Evolutionary conservation across 148 eudicot species (phyloP), one percentile per base, ranked within the genome.

Genomic region (Fagopyrum esculentum): DNA sequence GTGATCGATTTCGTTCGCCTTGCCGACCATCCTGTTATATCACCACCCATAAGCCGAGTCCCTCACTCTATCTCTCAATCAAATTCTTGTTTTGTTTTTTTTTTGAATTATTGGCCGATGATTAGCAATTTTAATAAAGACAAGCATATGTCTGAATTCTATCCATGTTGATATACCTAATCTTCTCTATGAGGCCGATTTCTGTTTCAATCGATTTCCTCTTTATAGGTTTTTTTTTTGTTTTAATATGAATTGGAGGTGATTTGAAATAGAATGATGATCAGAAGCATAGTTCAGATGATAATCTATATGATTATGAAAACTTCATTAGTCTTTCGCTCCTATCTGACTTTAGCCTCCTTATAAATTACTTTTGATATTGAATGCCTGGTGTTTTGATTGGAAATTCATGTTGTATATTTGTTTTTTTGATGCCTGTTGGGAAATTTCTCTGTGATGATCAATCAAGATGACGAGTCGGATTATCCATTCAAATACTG

Each of bases 301-400:
- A 85, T 76, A 35, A 35, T 15, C 3, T 51, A 30, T 73, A 46
- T 85, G 88, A 85, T 85, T 85, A 82, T 40, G 26, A 44, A 82
- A 59, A 76, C 71, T 72, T 78, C 60, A 54, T 19, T 80, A 79
- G 92, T 89, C 92, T 89, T 87, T 89, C 90, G 90, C 92, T 89
- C 90, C 92, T 89, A 86, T 89, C 92, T 86, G 92, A 89, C 82
- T 90, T 17, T 22, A 15, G 54, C 16, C 13, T 15, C 9, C 74
- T 40, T 9, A 19, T 22, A 3, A 35, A 35, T 35, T 1, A 35
- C 40, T 35, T 55, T 11, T 35, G 40, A 35, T 35, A 35, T 35
- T 35, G 3, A 35, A 35, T 22, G 40, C 40, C 40, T 35, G 3
- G 40, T 35, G 2, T 35, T 35, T 1, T 35, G 40, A 2, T 35